Conservation (phyloP, 176 grass and related monocot genomes). For the Oryza nivara region DNA sequence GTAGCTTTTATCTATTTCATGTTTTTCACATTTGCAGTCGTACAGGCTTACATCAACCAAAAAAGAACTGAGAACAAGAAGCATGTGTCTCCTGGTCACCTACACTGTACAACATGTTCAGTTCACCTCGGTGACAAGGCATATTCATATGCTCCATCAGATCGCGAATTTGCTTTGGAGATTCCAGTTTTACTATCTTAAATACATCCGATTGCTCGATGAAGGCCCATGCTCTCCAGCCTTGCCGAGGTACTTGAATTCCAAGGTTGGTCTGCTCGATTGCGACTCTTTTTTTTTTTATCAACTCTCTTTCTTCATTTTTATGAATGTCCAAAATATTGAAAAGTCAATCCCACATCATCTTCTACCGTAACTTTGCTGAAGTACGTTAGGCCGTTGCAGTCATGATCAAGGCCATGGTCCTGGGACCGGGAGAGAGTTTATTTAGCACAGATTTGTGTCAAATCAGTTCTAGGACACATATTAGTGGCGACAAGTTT, state of each 20-base stretch:
- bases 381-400: neutral
- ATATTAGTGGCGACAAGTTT: slow-evolving; percentile 15
- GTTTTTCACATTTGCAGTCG: neutral
- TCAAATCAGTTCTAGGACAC: slow-evolving; percentile 33
- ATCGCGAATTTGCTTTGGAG: neutral
- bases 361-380: neutral
- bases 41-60: too few relatives aligned
- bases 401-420: slow-evolving; percentile 29
- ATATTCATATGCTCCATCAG: neutral
- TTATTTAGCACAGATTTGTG: slow-evolving; percentile 34
- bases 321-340: neutral
- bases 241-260: slow-evolving; percentile 11
- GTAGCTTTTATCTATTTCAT: neutral
- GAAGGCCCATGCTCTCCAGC: neutral
- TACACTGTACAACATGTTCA: neutral
- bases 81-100: neutral
- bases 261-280: slow-evolving; percentile 3
- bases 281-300: neutral
- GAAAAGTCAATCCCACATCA: neutral
- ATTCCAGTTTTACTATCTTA: neutral
- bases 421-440: slow-evolving; percentile 33
- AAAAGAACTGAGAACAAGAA: neutral
- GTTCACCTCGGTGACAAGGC: neutral
- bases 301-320: neutral
- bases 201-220: neutral